Conservation (phyloP, 208 protist genomes). For the Trypanosoma boissoni region DNA sequence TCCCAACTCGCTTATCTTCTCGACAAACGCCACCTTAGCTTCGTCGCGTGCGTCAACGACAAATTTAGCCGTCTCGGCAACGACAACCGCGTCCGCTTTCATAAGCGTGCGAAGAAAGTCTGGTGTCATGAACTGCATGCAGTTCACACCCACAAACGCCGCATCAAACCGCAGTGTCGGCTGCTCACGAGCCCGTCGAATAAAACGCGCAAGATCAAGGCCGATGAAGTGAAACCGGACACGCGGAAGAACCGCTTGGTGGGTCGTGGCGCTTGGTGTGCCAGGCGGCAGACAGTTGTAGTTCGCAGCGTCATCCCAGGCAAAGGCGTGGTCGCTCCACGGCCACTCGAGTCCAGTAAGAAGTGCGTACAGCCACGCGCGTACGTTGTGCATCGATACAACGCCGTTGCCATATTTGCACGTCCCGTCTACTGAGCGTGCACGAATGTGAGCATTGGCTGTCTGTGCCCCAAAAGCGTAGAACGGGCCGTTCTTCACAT, state of each 20-base stretch:
- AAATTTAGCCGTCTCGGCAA: slow-evolving; percentile 91
- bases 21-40: slow-evolving; percentile 65
- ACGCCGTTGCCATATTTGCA: slow-evolving; percentile 90
- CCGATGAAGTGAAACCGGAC: slow-evolving; percentile 80
- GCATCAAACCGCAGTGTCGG: slow-evolving; percentile 45
- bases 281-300: slow-evolving; percentile 85
- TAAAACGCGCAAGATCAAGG: slow-evolving; percentile 67
- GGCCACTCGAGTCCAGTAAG: slow-evolving; percentile 78
- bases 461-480: slow-evolving; percentile 76
- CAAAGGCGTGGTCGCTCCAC: slow-evolving; percentile 85
- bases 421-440: slow-evolving; percentile 74
- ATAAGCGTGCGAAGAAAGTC: slow-evolving; percentile 47
- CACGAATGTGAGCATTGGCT: slow-evolving; percentile 60
- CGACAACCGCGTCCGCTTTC: slow-evolving; percentile 50
- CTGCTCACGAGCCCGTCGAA: slow-evolving; percentile 38
- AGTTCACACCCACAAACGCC: slow-evolving; percentile 78
- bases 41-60: slow-evolving; percentile 78
- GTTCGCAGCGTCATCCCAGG: slow-evolving; percentile 77
- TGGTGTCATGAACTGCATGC: slow-evolving; percentile 65
- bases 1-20: slow-evolving; percentile 60
- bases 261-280: slow-evolving; percentile 53
- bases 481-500: slow-evolving; percentile 88
- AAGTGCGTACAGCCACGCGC: slow-evolving; percentile 86
- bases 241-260: slow-evolving; percentile 50
- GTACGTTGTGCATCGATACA: slow-evolving; percentile 87